Evolutionary conservation across 2,329 filamentous ascomycete species (phyloP).

Genomic region (Xylariaceae sp.): DNA sequence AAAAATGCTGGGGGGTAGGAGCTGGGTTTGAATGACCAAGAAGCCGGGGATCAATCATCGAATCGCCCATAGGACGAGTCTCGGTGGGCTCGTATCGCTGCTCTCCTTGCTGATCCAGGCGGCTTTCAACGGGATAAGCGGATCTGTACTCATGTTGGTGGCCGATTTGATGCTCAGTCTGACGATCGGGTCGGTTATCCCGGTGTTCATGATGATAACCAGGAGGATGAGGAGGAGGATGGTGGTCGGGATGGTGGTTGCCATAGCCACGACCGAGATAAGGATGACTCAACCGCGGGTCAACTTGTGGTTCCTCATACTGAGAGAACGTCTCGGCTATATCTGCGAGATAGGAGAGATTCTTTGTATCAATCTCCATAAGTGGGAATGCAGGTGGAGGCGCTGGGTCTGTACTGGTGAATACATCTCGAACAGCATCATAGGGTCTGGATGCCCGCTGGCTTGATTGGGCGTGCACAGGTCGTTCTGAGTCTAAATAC

Average conservation of each 20-base stretch:
- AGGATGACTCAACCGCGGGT: slow-evolving; percentile 3
- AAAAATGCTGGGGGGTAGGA: slow-evolving; percentile 28
- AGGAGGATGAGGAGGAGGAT: not conserved
- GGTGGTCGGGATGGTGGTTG: slow-evolving; percentile 12
- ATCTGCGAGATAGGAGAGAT: slow-evolving; percentile 34
- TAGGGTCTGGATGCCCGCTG: slow-evolving; percentile 38
- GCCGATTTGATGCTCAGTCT: slow-evolving; percentile 10
- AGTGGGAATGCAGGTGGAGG: slow-evolving; percentile 20
- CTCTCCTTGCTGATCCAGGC: slow-evolving; percentile 8
- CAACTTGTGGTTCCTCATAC: slow-evolving; percentile 13
- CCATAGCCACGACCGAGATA: not conserved
- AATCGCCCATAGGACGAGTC: slow-evolving; percentile 11
- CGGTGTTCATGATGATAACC: not conserved
- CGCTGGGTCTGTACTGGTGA: slow-evolving; percentile 33
- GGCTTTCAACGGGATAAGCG: slow-evolving; percentile 11
- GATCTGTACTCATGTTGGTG: not conserved
- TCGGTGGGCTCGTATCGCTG: slow-evolving; percentile 15
- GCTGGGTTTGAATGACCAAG: slow-evolving; percentile 20
- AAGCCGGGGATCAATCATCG: slow-evolving; percentile 31
- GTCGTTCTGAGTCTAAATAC: slow-evolving; percentile 19
- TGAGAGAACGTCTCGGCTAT: slow-evolving; percentile 23
- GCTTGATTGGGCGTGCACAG: slow-evolving; percentile 11
- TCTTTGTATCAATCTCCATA: slow-evolving; percentile 22
- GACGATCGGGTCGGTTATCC: not conserved
- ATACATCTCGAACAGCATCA: slow-evolving; percentile 45